Evolutionary conservation across 1,284 basidiomycete species (phyloP).

Genomic region (Pholiota adiposa): DNA sequence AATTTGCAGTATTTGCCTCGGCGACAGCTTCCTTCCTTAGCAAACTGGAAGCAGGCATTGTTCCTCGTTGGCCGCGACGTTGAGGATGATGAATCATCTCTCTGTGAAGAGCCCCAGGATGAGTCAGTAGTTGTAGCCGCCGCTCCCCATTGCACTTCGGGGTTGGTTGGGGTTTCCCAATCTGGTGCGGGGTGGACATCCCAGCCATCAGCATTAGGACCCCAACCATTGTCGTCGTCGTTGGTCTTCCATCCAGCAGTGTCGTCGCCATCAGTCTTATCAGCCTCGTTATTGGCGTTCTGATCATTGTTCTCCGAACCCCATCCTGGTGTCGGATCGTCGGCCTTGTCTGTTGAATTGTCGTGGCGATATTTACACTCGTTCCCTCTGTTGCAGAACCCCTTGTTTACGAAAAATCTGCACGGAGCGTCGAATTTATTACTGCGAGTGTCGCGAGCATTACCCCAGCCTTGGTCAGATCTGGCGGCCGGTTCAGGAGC

Average conservation of each 20-base stretch:
- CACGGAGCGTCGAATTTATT: slow-evolving; percentile 21
- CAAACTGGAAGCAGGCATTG: slow-evolving; percentile 24
- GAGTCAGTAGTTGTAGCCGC: too few relatives aligned
- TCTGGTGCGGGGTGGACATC: slow-evolving; percentile 13
- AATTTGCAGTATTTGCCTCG: slow-evolving; percentile 27
- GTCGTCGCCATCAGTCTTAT: background rate
- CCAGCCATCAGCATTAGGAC: slow-evolving; percentile 8
- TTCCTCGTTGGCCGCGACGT: background rate
- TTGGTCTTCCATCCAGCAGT: background rate
- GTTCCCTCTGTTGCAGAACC: slow-evolving; percentile 22
- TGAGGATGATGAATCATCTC: background rate
- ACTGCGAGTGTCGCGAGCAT: background rate
- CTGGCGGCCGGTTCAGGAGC: background rate
- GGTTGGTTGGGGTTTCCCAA: too few relatives aligned
- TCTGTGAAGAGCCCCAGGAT: background rate
- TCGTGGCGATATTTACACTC: slow-evolving; percentile 25
- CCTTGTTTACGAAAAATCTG: slow-evolving; percentile 17
- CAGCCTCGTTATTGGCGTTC: slow-evolving; percentile 5
- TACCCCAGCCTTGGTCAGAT: slow-evolving; percentile 10
- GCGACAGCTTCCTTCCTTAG: slow-evolving; percentile 24
- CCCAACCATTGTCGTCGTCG: background rate
- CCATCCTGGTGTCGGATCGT: slow-evolving; percentile 7
- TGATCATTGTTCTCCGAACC: background rate
- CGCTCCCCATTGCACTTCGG: too few relatives aligned
- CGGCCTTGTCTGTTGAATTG: background rate